Base-by-base conservation (phyloP, 805 yeast species). In the Clavispora phyllophila region DNA sequence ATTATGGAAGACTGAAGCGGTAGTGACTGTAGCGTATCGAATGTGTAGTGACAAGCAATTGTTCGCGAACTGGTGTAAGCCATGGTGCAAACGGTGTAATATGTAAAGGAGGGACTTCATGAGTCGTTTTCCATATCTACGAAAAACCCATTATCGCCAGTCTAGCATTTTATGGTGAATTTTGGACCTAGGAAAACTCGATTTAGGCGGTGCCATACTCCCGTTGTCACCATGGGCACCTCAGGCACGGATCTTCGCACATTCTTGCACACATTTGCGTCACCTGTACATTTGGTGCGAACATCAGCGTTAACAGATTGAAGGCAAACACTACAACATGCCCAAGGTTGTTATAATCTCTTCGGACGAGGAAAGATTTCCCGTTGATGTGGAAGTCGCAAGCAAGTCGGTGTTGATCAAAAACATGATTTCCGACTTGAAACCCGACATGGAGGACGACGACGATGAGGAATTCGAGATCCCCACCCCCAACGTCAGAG, bases 401-500 rank as follows among this genome's bases (percentile, higher is more conserved):
- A 95, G 85, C 61, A 84, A 90, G 61, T 86, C 96, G 6, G 74
- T 87, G 28, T 72, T 90, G 53, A 78, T 90, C 63, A 88, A 87
- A 64, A 87, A 90, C 67, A 82, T 90, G 86, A 71, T 90, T 49
- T 83, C 81, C 49, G 96, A 89, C 66, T 72, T 79, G 55, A 65
- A 53, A 60, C 76, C 65, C 5, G 80, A 75, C 36, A 87, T 81
- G 47, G 83, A 77, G 34, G 86, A 81, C 12, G 80, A 74, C 31
- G 54, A 48, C 14, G 56, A 52, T 35, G 56, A 80, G 42, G 84
- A 81, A 32, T 80, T 82, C 50, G 86, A 81, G 47, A 84, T 91
- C 56, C 97, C 97, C 28, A 80, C 89, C 10, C 96, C 96, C 31
- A 89, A 87, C 57, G 96, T 89, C 28, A 75, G 91, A 51, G 84